Conservation (phyloP, 768 basidiomycete species). For the Tylopilus sp. region DNA sequence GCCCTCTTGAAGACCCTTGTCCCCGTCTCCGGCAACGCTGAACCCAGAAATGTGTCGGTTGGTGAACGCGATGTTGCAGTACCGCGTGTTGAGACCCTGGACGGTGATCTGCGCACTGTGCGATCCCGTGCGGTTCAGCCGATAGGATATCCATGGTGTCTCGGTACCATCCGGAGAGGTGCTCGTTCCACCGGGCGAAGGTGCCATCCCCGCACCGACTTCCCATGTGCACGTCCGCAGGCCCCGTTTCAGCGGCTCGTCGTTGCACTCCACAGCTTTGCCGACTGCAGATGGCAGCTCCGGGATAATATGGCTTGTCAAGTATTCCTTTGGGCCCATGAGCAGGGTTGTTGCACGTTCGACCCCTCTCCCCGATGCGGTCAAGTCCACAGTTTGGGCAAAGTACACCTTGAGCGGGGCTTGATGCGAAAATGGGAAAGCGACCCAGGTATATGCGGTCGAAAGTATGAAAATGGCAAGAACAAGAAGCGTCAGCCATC, state of each 20-base stretch:
- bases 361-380: constrained; percentile 19
- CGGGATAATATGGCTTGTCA: constrained; percentile 42
- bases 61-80: constrained; percentile 60
- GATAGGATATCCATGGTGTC: constrained; percentile 43
- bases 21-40: constrained; percentile 35
- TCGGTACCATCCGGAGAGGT: not conserved
- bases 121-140: constrained; percentile 37
- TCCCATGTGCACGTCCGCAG: constrained; percentile 51
- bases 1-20: constrained; percentile 38
- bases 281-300: constrained; percentile 50
- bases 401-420: constrained; percentile 71
- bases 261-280: constrained; percentile 32
- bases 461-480: constrained; percentile 42
- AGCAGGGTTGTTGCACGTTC: constrained; percentile 42
- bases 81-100: constrained; percentile 57
- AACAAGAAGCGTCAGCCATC: constrained; percentile 33
- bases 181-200: constrained; percentile 35
- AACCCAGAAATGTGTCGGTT: constrained; percentile 41
- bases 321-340: constrained; percentile 41
- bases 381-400: constrained; percentile 54
- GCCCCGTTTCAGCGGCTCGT: constrained; percentile 29
- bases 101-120: constrained; percentile 49
- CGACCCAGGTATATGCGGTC: constrained; percentile 41
- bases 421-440: constrained; percentile 60
- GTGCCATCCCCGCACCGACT: constrained; percentile 31